A percentile compares a stretch with the other conserved stretches of the same genome.
These are phyloP conservation scores for Lentinula raphanica DNA, from an alignment of 768 basidiomycete genomes.

Conservation along the genomic window DNA sequence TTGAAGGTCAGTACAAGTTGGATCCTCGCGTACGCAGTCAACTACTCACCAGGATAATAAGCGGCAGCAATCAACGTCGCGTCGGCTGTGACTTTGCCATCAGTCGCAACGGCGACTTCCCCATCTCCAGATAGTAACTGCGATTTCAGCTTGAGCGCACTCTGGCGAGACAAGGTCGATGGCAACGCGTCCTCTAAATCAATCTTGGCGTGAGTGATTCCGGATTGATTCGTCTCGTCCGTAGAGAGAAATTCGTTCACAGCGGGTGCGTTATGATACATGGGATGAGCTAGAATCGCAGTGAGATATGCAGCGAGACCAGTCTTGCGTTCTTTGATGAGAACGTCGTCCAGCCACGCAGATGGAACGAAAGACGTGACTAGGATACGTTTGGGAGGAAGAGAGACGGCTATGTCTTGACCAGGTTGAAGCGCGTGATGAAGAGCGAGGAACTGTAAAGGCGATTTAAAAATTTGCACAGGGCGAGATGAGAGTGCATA, in stretches of 20 bases:
- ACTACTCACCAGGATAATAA: slow-evolving; percentile 35
- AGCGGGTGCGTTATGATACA: slow-evolving; percentile 28
- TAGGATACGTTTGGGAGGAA: slow-evolving; percentile 50
- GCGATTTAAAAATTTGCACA: not conserved
- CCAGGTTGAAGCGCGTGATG: slow-evolving; percentile 34
- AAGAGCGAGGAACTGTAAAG: slow-evolving; percentile 32
- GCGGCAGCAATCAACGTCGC: slow-evolving; percentile 35
- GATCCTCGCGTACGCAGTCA: not conserved
- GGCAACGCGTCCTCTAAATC: slow-evolving; percentile 42
- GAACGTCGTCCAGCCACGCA: slow-evolving; percentile 48
- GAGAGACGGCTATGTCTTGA: slow-evolving; percentile 19
- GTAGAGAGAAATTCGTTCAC: slow-evolving; percentile 35
- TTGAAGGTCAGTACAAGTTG: slow-evolving; percentile 30
- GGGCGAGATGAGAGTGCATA: slow-evolving; percentile 13
- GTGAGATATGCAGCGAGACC: slow-evolving; percentile 40
- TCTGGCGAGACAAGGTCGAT: slow-evolving; percentile 38
- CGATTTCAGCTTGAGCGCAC: slow-evolving; percentile 19
- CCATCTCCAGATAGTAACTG: not conserved
- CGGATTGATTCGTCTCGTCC: slow-evolving; percentile 16
- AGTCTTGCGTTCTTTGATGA: slow-evolving; percentile 47
- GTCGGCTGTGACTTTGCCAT: slow-evolving; percentile 17
- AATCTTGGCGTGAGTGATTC: slow-evolving; percentile 15
- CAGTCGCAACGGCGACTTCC: slow-evolving; percentile 4
- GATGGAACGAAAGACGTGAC: slow-evolving; percentile 44
- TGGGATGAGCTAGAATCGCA: slow-evolving; percentile 29